A percentile compares a stretch with the other conserved stretches of the same genome.
phyloP scores from a whole-genome alignment of 805 yeast species.

The Candida fluviatilis region DNA sequence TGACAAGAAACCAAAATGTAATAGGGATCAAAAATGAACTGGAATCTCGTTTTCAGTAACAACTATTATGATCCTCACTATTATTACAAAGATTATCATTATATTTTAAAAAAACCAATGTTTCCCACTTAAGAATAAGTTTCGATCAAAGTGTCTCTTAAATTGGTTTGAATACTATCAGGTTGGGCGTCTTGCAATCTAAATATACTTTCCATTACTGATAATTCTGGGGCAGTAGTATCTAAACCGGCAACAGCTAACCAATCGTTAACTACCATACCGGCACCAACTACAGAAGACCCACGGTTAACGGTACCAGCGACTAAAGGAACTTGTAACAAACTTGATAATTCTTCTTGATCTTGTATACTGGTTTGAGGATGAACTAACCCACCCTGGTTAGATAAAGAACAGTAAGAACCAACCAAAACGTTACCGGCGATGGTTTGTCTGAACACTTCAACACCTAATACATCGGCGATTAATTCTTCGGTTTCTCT shows the following conservation, averaged over 20 bases:
- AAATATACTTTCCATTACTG: conserved; percentile 95
- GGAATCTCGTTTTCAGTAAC: not conserved
- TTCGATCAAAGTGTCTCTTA: conserved; percentile 90
- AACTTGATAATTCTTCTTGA: conserved; percentile 94
- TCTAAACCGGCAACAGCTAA: conserved; percentile 94
- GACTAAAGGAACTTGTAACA: conserved; percentile 94
- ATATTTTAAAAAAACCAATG: not conserved
- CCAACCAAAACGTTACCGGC: conserved; percentile 98
- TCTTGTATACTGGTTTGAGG: conserved; percentile 97
- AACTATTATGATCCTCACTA: not conserved
- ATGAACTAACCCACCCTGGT: conserved; percentile 98
- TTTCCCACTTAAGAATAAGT: conserved; percentile 59
- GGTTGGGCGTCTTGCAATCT: conserved; percentile 89
- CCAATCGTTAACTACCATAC: conserved; percentile 98
- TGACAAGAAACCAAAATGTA: too few relatives aligned
- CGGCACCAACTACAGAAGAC: conserved; percentile 96
- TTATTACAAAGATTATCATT: not conserved
- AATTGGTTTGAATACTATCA: conserved; percentile 75
- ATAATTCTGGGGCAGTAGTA: conserved; percentile 97
- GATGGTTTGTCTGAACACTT: conserved; percentile 97
- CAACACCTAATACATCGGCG: conserved; percentile 97
- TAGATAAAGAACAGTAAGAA: conserved; percentile 88
- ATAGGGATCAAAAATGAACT: too few relatives aligned
- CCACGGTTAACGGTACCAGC: conserved; percentile 99
- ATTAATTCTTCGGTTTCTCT: conserved; percentile 98